Evolutionary conservation across 257 asterid genomes (phyloP).

Genomic region (Hygrophila difformis): DNA sequence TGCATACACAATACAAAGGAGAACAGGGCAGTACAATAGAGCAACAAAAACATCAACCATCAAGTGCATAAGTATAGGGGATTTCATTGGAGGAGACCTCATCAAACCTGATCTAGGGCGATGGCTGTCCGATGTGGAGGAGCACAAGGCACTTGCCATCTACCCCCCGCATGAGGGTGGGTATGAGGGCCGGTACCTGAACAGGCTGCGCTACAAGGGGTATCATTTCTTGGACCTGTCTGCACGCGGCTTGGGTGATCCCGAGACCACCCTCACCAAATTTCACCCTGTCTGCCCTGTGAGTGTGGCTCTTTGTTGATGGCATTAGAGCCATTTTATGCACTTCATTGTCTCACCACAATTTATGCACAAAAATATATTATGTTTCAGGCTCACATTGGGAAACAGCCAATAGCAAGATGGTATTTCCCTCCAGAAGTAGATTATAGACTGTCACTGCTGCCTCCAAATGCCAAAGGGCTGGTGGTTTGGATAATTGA

Average conservation of each 20-base stretch:
- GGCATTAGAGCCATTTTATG: neutral
- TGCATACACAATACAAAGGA: neutral
- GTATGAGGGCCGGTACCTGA: constrained; percentile 76
- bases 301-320: constrained; percentile 11
- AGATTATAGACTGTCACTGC: constrained; percentile 76
- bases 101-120: constrained; percentile 53
- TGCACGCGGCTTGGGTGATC: constrained; percentile 87
- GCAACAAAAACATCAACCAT: constrained; percentile 12
- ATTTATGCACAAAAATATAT: neutral
- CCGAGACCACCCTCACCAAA: constrained; percentile 82
- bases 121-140: constrained; percentile 80
- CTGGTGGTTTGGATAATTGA: constrained; percentile 77
- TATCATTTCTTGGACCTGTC: constrained; percentile 71
- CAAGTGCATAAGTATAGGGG: constrained; percentile 41
- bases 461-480: constrained; percentile 69
- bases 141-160: constrained; percentile 76
- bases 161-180: constrained; percentile 91
- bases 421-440: constrained; percentile 95
- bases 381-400: constrained; percentile 58
- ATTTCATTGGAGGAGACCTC: constrained; percentile 85
- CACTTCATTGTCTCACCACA: no score
- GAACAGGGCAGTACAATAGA: neutral
- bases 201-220: constrained; percentile 57
- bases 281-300: constrained; percentile 90
- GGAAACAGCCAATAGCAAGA: constrained; percentile 88